Percentiles rank a stretch among this genome's conserved stretches.
These are phyloP conservation scores for Hirsutella thompsonii DNA, from an alignment of 2,329 filamentous ascomycete species.

Conservation along the genomic window DNA sequence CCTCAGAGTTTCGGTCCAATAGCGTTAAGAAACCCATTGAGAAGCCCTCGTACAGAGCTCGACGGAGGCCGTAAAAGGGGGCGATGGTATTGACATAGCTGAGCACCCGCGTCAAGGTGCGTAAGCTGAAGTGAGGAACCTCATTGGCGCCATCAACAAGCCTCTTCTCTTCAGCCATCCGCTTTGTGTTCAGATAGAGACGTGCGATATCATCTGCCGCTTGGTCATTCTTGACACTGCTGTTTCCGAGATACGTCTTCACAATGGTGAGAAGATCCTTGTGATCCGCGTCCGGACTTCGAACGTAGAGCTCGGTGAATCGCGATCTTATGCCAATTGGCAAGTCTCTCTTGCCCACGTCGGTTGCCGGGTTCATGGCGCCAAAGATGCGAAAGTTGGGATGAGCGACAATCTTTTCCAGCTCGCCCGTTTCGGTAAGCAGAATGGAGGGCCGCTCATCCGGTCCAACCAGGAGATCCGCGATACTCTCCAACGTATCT, in stretches of 20 bases:
- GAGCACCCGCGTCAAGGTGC: constrained; percentile 81
- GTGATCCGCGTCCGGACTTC: constrained; percentile 74
- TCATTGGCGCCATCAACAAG: constrained; percentile 88
- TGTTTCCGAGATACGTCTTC: constrained; percentile 68
- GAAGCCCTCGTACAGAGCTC: constrained; percentile 88
- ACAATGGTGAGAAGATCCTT: constrained; percentile 84
- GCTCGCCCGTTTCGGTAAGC: constrained; percentile 84
- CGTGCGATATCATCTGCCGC: constrained; percentile 70
- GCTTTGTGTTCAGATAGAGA: constrained; percentile 81
- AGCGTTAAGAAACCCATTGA: constrained; percentile 96
- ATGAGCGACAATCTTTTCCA: constrained; percentile 80
- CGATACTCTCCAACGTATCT: constrained; percentile 88
- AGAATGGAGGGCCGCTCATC: constrained; percentile 68
- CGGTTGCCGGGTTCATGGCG: constrained; percentile 97
- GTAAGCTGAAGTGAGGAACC: constrained; percentile 90
- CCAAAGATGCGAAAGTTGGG: constrained; percentile 92
- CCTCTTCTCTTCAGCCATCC: constrained; percentile 64
- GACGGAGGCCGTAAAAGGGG: constrained; percentile 68
- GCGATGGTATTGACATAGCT: constrained; percentile 80
- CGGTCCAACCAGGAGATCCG: constrained; percentile 69
- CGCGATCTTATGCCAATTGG: constrained; percentile 78
- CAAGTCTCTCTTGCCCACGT: constrained; percentile 90
- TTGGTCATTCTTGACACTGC: constrained; percentile 58
- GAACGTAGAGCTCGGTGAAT: constrained; percentile 92
- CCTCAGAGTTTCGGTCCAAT: constrained; percentile 70